Evolutionary conservation across 169 alveolate species (phyloP).

Genomic region (Miamiensis avidus): DNA sequence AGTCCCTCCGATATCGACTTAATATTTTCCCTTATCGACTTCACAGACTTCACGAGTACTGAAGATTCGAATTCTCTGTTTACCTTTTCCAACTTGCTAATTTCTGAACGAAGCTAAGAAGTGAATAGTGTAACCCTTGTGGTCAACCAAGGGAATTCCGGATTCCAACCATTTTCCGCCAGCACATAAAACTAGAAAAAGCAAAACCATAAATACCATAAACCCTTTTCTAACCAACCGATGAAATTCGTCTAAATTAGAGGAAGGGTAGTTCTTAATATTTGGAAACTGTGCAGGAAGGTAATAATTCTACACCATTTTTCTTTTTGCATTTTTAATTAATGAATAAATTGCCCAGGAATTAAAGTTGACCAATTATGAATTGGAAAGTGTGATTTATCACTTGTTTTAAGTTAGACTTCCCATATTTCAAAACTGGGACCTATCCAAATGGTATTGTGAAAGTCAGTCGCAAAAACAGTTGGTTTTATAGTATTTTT

Average conservation of each 20-base stretch:
- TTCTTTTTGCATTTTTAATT: too few relatives aligned
- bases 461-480: slow-evolving; percentile 32
- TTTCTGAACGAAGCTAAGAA: slow-evolving; percentile 30
- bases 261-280: slow-evolving; percentile 66
- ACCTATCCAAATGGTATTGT: slow-evolving; percentile 47
- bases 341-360: slow-evolving; percentile 59
- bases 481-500: slow-evolving; percentile 28
- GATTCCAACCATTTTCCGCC: too few relatives aligned
- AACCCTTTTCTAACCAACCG: slow-evolving; percentile 34
- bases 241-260: slow-evolving; percentile 34
- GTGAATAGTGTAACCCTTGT: slow-evolving; percentile 4
- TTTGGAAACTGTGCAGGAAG: slow-evolving; percentile 42
- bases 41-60: slow-evolving; percentile 31
- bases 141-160: slow-evolving; percentile 7
- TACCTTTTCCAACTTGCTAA: slow-evolving; percentile 14
- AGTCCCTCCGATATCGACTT: slow-evolving; percentile 37
- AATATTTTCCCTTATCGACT: slow-evolving; percentile 13
- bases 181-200: slow-evolving; percentile 45
- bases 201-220: slow-evolving; percentile 35
- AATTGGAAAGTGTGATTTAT: slow-evolving; percentile 62
- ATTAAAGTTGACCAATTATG: slow-evolving; percentile 67
- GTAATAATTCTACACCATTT: too few relatives aligned
- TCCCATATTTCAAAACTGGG: slow-evolving; percentile 61
- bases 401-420: slow-evolving; percentile 59
- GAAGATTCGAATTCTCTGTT: not conserved